A percentile compares a stretch with the other conserved stretches of the same genome.
Evolutionary conservation across 1,284 basidiomycete species (phyloP).

Genomic region (Ganoderma lingzhi): DNA sequence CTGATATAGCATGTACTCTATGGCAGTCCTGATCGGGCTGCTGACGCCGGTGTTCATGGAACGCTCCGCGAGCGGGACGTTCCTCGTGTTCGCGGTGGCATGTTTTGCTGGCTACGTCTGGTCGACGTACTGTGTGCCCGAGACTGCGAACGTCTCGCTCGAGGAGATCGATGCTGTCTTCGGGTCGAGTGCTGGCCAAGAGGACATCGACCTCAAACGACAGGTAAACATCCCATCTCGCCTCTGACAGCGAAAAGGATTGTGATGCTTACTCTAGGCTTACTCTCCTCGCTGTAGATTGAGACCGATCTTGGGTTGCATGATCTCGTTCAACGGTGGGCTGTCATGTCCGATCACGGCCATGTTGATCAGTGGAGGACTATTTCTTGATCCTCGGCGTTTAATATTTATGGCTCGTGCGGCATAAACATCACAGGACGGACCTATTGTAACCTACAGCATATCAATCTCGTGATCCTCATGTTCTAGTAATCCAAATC

Average conservation of each 20-base stretch:
- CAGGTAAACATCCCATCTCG: conserved; percentile 49
- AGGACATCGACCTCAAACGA: conserved; percentile 56
- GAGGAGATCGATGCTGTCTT: conserved; percentile 82
- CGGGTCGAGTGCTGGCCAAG: conserved; percentile 59
- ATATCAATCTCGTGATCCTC: not conserved
- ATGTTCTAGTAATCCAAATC: not conserved
- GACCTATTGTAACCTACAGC: not conserved
- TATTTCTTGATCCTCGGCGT: not conserved
- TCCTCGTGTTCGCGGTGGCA: conserved; percentile 69
- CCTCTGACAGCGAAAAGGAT: not conserved
- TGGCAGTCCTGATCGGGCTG: conserved; percentile 79
- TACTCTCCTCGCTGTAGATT: conserved; percentile 37
- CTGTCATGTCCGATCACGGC: conserved; percentile 3
- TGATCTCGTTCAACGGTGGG: conserved; percentile 39
- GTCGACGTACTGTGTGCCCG: conserved; percentile 74
- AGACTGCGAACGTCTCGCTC: conserved; percentile 78
- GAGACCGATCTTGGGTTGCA: conserved; percentile 49
- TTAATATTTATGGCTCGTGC: not conserved
- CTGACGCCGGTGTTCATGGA: conserved; percentile 79
- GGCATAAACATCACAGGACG: not conserved
- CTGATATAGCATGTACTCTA: not conserved
- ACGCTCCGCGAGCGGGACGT: conserved; percentile 71
- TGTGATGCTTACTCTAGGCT: not conserved
- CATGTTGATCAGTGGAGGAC: not conserved
- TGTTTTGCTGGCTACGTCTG: conserved; percentile 73